phyloP scores from a whole-genome alignment of 2,329 filamentous ascomycete genomes.

The Fonsecaea monophora region DNA sequence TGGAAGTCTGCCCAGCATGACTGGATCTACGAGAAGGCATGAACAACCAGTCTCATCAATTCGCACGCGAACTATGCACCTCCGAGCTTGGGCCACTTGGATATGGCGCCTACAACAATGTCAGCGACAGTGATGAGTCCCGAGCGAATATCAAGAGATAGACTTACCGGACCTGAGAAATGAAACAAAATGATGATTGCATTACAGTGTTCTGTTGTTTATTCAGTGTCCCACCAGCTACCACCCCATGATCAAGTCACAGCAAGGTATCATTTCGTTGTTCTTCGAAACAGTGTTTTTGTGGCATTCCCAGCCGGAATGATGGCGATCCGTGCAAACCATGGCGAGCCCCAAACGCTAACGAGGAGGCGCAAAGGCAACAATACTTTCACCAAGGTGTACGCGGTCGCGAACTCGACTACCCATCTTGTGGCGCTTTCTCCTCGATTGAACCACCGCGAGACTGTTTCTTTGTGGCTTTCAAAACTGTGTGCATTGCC shows the following conservation, averaged over 20 bases:
- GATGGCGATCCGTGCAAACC: conserved; percentile 77
- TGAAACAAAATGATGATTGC: conserved; percentile 12
- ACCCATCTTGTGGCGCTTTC: conserved; percentile 60
- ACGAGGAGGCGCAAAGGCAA: conserved; percentile 76
- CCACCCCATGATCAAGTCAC: background rate
- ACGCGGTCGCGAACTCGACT: conserved; percentile 81
- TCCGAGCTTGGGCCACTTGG: background rate
- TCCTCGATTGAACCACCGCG: conserved; percentile 42
- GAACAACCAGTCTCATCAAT: conserved; percentile 38
- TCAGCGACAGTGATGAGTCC: conserved; percentile 9
- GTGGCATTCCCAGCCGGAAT: conserved; percentile 53
- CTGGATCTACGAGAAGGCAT: conserved; percentile 96
- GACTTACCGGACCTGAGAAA: conserved; percentile 16
- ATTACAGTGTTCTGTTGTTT: background rate
- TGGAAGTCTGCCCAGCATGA: conserved; percentile 85
- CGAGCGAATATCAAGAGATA: conserved; percentile 16
- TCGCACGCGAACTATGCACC: background rate
- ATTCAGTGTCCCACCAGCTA: background rate
- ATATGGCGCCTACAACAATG: background rate
- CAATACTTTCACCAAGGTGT: conserved; percentile 85
- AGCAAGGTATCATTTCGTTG: conserved; percentile 4
- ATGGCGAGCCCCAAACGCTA: conserved; percentile 89
- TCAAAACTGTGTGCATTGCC: conserved; percentile 24
- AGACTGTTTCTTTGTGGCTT: conserved; percentile 10
- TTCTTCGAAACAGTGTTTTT: conserved; percentile 48